Evolutionary conservation across 176 grass and related monocot species (phyloP).

Genomic region (Zoysia pacifica): DNA sequence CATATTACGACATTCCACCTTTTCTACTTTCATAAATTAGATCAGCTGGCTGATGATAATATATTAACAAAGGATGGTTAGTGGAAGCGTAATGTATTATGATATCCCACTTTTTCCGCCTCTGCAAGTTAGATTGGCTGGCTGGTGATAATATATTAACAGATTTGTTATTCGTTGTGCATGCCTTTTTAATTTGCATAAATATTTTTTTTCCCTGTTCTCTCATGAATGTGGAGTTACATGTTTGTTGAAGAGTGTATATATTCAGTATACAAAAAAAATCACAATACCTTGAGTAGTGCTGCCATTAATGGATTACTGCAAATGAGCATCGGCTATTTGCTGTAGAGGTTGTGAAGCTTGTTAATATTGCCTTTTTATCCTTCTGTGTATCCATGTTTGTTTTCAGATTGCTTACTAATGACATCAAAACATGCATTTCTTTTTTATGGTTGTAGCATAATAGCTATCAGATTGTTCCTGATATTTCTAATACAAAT

Average conservation of each 20-base stretch:
- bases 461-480: neutral
- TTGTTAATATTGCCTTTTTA: neutral
- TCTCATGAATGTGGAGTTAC: neutral
- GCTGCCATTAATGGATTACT: neutral
- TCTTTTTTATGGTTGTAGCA: neutral
- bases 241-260: neutral
- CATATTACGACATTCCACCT: no score
- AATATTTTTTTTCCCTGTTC: neutral
- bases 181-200: neutral
- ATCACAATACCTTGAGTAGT: neutral
- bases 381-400: neutral
- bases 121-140: neutral
- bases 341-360: neutral
- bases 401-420: conserved; percentile 8
- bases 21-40: no score
- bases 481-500: neutral
- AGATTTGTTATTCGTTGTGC: neutral
- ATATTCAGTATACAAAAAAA: neutral
- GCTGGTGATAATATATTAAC: neutral
- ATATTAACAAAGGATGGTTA: neutral
- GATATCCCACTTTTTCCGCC: neutral
- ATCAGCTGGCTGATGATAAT: no score
- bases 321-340: neutral
- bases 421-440: neutral
- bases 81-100: conserved; percentile 1